Base-by-base conservation (phyloP, 164 flowering plant species). In the Pachysandra terminalis region DNA sequence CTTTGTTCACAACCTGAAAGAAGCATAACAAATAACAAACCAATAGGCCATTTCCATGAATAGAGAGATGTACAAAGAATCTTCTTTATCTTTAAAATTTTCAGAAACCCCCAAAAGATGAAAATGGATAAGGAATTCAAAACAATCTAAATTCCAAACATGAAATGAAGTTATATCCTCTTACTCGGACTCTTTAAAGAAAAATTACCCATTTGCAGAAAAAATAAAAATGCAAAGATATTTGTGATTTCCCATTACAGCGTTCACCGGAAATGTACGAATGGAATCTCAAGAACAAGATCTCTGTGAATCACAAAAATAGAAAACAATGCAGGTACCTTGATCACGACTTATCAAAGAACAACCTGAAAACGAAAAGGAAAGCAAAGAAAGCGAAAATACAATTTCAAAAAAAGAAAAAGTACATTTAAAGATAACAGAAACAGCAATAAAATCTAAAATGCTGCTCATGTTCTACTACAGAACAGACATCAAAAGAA, bases 1-100 rank as follows among this genome's bases (percentile, higher is more conserved):
- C 22, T n/a, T n/a, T n/a, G n/a, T n/a, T n/a, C n/a, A n/a, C 41
- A 62, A 57, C 73, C 73, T 74, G 69, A 63, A 69, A 62, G 13
- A 27, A 19, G 22, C 37, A 32, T 32, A 32, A 32, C 3, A 15
- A 45, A 13, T 10, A 21, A 56, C 15, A 23, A 21, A 56, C n/a
- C n/a, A n/a, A n/a, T n/a, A n/a, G n/a, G n/a, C n/a, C n/a, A n/a
- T n/a, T n/a, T n/a, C n/a, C n/a, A n/a, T n/a, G n/a, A n/a, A n/a
- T n/a, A n/a, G n/a, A n/a, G n/a, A n/a, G n/a, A n/a, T n/a, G n/a
- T n/a, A n/a, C n/a, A n/a, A n/a, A n/a, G n/a, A n/a, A n/a, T n/a
- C n/a, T n/a, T n/a, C n/a, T n/a, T n/a, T 25, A 59, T n/a, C 28
- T 48, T 51, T 51, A 53, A 32, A 32, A 19, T 40, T 68, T 68